These are phyloP conservation scores for Tulasnella sp. DNA, from an alignment of 768 basidiomycete genomes.

Conservation along the genomic window DNA sequence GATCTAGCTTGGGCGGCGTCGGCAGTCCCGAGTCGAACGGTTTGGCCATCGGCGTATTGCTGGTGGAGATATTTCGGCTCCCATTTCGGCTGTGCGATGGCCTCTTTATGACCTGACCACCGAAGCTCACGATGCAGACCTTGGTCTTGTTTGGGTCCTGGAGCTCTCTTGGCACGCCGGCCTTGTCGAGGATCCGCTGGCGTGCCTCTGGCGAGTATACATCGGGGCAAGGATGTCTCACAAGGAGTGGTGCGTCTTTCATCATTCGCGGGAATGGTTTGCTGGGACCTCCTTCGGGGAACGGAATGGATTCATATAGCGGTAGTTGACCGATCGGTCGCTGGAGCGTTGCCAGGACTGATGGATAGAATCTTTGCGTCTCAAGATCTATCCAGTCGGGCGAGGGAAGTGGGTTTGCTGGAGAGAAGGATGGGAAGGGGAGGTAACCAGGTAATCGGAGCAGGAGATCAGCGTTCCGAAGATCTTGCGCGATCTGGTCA, in stretches of 20 bases:
- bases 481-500: slow-evolving; percentile 50
- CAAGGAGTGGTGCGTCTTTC: slow-evolving; percentile 51
- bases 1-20: neutral
- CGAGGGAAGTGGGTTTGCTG: slow-evolving; percentile 45
- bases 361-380: slow-evolving; percentile 35
- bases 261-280: slow-evolving; percentile 15
- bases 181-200: slow-evolving; percentile 38
- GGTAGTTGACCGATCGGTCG: slow-evolving; percentile 24
- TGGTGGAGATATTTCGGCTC: slow-evolving; percentile 16
- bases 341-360: slow-evolving; percentile 36
- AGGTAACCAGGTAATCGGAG: slow-evolving; percentile 61
- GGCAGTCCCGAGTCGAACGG: neutral
- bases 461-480: slow-evolving; percentile 58
- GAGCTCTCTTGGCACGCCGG: slow-evolving; percentile 45
- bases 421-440: slow-evolving; percentile 61
- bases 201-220: slow-evolving; percentile 47
- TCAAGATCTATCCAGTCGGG: slow-evolving; percentile 48
- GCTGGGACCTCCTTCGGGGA: slow-evolving; percentile 20
- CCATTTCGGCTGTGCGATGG: slow-evolving; percentile 19
- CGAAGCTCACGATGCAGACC: slow-evolving; percentile 69
- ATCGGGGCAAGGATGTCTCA: slow-evolving; percentile 42
- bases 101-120: slow-evolving; percentile 51
- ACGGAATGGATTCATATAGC: slow-evolving; percentile 37
- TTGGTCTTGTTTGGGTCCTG: slow-evolving; percentile 41
- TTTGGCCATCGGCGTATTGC: neutral